These are phyloP conservation scores for Chondrus crispus DNA, from an alignment of 23 red algal genomes.

Conservation along the genomic window DNA sequence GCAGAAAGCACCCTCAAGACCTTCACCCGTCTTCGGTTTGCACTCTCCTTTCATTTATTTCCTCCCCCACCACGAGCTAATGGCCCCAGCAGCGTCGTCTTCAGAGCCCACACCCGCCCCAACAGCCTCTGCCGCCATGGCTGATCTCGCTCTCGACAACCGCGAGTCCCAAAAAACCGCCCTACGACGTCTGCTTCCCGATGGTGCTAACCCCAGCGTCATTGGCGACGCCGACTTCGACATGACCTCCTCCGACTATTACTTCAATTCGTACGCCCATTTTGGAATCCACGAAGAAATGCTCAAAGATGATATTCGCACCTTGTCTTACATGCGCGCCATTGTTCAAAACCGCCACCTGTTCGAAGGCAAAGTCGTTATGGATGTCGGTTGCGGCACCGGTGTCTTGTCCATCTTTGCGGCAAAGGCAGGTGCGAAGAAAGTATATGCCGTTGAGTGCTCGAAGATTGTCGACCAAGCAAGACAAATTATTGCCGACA, in stretches of 20 bases:
- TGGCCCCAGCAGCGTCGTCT: not conserved
- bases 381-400: slow-evolving; percentile 98
- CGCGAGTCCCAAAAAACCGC: not conserved
- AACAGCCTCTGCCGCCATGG: not conserved
- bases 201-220: slow-evolving; percentile 57
- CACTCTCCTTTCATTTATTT: not conserved
- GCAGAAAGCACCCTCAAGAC: not conserved
- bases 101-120: not conserved
- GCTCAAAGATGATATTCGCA: slow-evolving; percentile 95
- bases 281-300: slow-evolving; percentile 99
- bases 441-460: slow-evolving; percentile 93
- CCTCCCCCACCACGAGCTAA: not conserved
- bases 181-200: slow-evolving; percentile 31
- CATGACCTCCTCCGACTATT: slow-evolving; percentile 95
- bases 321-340: slow-evolving; percentile 91
- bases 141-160: not conserved
- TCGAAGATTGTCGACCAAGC: slow-evolving; percentile 91
- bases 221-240: slow-evolving; percentile 69
- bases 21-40: not conserved
- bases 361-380: slow-evolving; percentile 80
- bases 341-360: slow-evolving; percentile 85
- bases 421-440: slow-evolving; percentile 84
- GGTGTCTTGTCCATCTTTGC: slow-evolving; percentile 96
- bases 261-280: slow-evolving; percentile 97
- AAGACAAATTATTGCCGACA: slow-evolving; percentile 66